A percentile compares a stretch with the other conserved stretches of the same genome.
phyloP scores from a whole-genome alignment of 73 alveolate species.

The Blepharisma stoltei region DNA sequence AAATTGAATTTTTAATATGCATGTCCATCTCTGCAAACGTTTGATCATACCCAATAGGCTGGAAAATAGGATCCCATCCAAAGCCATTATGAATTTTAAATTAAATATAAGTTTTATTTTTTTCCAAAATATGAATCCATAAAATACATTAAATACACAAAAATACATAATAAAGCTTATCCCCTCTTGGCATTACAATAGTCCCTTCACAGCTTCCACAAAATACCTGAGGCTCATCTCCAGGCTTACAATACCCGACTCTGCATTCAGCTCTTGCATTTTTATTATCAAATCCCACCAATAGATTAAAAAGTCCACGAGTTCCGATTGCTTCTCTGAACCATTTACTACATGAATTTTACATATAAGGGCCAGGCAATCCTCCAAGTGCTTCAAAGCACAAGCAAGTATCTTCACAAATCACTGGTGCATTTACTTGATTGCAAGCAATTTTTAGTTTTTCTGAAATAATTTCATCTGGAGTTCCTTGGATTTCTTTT shows the following conservation, averaged over 20 bases:
- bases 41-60: slow-evolving; percentile 66
- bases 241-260: slow-evolving; percentile 67
- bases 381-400: slow-evolving; percentile 88
- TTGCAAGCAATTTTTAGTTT: slow-evolving; percentile 69
- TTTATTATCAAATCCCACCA: slow-evolving; percentile 72
- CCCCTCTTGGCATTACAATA: slow-evolving; percentile 88
- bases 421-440: slow-evolving; percentile 54
- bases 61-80: slow-evolving; percentile 93
- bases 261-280: slow-evolving; percentile 85
- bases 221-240: slow-evolving; percentile 76
- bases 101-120: background rate
- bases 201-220: slow-evolving; percentile 80
- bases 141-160: too few relatives aligned
- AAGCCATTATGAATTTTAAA: too few relatives aligned
- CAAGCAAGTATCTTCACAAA: slow-evolving; percentile 85
- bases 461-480: slow-evolving; percentile 74
- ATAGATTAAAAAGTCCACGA: slow-evolving; percentile 77
- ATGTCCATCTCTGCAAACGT: slow-evolving; percentile 85
- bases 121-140: background rate
- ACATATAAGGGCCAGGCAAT: slow-evolving; percentile 92
- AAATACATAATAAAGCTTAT: background rate
- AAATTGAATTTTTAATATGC: slow-evolving; percentile 73
- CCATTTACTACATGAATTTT: slow-evolving; percentile 47
- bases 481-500: slow-evolving; percentile 77
- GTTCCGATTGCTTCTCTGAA: slow-evolving; percentile 68